phyloP scores from a whole-genome alignment of 164 flowering plant genomes.

The Euptelea pleiosperma region DNA sequence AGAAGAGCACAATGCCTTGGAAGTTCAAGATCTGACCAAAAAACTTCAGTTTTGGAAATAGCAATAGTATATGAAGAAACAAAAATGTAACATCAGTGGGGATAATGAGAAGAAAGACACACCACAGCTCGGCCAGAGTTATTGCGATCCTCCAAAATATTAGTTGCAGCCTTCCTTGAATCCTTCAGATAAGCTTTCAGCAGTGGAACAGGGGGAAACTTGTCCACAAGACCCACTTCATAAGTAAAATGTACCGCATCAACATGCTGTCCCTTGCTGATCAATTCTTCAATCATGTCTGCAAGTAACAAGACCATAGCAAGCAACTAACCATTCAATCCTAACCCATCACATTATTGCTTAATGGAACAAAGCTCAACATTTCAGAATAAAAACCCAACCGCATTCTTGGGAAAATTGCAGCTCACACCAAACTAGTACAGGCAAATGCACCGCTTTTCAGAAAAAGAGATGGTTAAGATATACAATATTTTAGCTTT shows the following conservation, averaged over 20 bases:
- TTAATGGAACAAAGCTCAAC: no score
- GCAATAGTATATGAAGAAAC: neutral
- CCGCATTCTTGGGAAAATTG: no score
- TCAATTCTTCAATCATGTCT: conserved; percentile 92
- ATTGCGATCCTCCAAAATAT: conserved; percentile 65
- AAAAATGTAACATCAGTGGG: neutral
- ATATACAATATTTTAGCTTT: no score
- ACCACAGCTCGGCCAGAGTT: conserved; percentile 73
- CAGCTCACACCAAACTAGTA: no score
- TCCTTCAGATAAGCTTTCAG: conserved; percentile 79
- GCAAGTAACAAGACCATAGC: conserved; percentile 20
- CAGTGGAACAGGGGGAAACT: conserved; percentile 83
- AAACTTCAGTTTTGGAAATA: neutral
- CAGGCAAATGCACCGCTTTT: no score
- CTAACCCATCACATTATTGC: neutral
- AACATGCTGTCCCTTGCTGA: conserved; percentile 87
- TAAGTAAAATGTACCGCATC: conserved; percentile 94
- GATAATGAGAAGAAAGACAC: conserved; percentile 13
- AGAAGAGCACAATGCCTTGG: neutral
- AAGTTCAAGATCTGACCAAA: neutral
- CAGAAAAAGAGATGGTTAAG: no score
- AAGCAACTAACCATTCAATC: neutral
- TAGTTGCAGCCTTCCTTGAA: conserved; percentile 70
- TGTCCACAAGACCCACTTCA: conserved; percentile 84
- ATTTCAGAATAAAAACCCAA: no score